Evolutionary conservation across 164 flowering plant species (phyloP), one percentile per base, ranked within the genome.

Genomic region (Annona squamosa): DNA sequence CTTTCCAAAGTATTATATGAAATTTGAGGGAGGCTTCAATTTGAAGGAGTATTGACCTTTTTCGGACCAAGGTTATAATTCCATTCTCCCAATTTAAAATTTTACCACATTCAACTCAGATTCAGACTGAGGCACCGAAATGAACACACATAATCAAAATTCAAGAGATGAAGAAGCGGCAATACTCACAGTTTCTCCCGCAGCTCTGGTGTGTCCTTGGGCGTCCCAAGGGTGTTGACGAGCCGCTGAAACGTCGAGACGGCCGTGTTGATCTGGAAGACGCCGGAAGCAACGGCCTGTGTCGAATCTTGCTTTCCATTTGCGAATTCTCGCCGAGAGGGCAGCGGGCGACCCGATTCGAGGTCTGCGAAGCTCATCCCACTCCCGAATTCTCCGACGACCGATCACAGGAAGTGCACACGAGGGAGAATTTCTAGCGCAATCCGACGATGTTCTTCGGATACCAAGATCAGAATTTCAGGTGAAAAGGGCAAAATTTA

Each of bases 331-430:
- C 81, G 72, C 77, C 82, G 66, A n/a, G 78, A 61, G 46, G 72
- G 72, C 61, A 77, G n/a, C 12, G 77, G 74, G 3, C 83, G 72
- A 3, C 89, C 91, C 10, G 85, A 76, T 68, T 88, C 91, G 1
- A 88, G 84, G 81, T 88, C 91, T 61, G 85, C 84, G 63, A 87
- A 86, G 66, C 91, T 87, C 91, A 87, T 87, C 43, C 75, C 48
- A 71, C 70, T 43, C 76, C 65, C 69, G 77, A 75, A 75, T 73
- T 76, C 65, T 56, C 72, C 46, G 46, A 65, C 4, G 9, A 37
- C 7, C 42, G 66, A 6, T 19, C 12, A 9, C 37, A 19, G 68
- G 43, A 66, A 66, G 13, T 46, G 17, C 46, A 12, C 10, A 46
- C 46, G 5, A 59, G 41, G 68, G 26, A 66, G 46, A 43, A 17